phyloP scores from a whole-genome alignment of 2,329 filamentous ascomycete genomes.

The Colletotrichum aenigma region DNA sequence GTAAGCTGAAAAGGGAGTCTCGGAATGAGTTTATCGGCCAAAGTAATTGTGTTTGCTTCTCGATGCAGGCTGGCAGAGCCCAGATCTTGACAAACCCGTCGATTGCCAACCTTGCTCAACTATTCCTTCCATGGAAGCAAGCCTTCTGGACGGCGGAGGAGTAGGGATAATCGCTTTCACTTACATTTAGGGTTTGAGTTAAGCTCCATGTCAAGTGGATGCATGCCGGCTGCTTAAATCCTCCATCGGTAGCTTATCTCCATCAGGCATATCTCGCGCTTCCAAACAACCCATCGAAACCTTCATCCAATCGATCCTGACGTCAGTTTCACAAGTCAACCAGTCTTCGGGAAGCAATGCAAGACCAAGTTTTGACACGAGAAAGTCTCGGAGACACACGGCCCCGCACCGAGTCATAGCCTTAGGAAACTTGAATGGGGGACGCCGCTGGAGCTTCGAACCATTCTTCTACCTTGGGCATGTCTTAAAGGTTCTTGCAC shows the following conservation, averaged over 20 bases:
- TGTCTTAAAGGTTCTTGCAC: neutral
- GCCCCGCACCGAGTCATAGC: neutral
- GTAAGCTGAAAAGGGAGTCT: neutral
- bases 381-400: neutral
- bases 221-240: neutral
- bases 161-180: neutral
- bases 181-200: neutral
- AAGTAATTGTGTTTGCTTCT: neutral
- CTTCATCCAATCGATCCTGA: neutral
- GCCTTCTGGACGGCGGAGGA: neutral
- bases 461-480: neutral
- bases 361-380: neutral
- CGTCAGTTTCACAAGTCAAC: neutral
- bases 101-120: neutral
- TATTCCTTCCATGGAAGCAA: neutral
- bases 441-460: neutral
- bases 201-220: neutral
- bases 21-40: neutral
- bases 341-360: neutral
- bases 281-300: neutral
- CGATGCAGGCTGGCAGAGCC: neutral
- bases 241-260: neutral
- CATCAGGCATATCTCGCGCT: neutral
- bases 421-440: neutral
- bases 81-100: neutral